Evolutionary conservation across 352 stramenopile species (phyloP), one percentile per base, ranked within the genome.

Genomic region (Pythium utonaiense): DNA sequence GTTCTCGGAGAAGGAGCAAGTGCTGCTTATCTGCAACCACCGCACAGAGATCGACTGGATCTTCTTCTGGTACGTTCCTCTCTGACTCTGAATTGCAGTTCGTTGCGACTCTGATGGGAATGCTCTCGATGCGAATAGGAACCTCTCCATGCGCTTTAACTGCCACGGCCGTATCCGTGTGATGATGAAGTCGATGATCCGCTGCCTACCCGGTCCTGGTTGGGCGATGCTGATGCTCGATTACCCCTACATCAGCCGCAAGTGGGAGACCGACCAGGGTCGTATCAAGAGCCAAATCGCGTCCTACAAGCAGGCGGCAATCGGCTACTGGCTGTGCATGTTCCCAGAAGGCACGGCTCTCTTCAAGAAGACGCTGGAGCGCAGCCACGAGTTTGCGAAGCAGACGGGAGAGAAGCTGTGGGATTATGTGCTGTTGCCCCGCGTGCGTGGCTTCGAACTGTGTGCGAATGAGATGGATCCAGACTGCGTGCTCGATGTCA

Each of bases 11-110:
- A 33, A 69, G 6, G 78, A 91, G 33, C 70, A 81, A 22, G 70
- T 85, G 28, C 64, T 92, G 44, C 48, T 92, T 25, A 73, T 94
- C 40, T 86, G 67, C 53, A 94, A 92, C 68, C 82, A 92, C 57
- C 80, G 84, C 38, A 91, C 75, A 3, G 84, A 92, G 65, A 75
- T 92, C 52, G 82, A 94, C 69, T 91, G 84, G 82, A 64, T 94
- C 49, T 89, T 91, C 66, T 87, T 90, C 52, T 92, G 82, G 82
- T 77, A 57, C 42, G 61, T 54, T 21, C 16, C 12, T 13, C 9
- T 45, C 19, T 17, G 9, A n/a, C n/a, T n/a, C n/a, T n/a, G n/a
- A n/a, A n/a, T n/a, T n/a, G n/a, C n/a, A n/a, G n/a, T n/a, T n/a
- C n/a, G n/a, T n/a, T n/a, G n/a, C n/a, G n/a, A n/a, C n/a, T n/a